phyloP scores from a whole-genome alignment of 2,329 filamentous ascomycete genomes.

The Fusarium denticulatum region DNA sequence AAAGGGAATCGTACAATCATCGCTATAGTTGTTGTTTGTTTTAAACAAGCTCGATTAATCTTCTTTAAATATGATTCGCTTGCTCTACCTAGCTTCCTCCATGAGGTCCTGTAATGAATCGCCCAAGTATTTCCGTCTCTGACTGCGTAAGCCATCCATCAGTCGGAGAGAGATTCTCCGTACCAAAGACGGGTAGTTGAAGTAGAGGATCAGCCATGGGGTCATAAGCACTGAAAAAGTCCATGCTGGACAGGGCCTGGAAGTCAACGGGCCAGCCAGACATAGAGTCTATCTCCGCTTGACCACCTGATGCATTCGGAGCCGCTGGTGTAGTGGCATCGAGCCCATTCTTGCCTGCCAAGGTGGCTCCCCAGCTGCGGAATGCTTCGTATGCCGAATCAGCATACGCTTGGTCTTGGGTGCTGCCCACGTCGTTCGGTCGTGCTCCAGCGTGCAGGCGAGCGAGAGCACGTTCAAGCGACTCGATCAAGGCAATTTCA shows the following conservation, averaged over 20 bases:
- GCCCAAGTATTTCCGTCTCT: background rate
- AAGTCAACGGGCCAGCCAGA: background rate
- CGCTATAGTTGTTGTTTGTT: background rate
- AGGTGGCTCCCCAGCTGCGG: background rate
- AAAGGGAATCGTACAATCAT: background rate
- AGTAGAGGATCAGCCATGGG: background rate
- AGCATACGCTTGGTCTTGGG: background rate
- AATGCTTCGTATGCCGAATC: slow-evolving; percentile 1
- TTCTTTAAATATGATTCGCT: too few relatives aligned
- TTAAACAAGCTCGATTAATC: background rate
- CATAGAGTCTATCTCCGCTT: background rate
- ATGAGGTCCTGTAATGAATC: background rate
- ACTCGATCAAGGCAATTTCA: slow-evolving; percentile 1
- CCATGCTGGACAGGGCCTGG: background rate
- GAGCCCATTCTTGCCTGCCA: background rate
- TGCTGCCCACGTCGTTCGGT: background rate
- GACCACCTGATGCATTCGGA: background rate
- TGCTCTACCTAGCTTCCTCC: background rate
- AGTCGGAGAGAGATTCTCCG: background rate
- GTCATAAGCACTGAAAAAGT: slow-evolving; percentile 7
- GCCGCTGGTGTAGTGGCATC: background rate
- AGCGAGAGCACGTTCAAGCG: background rate
- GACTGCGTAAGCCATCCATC: background rate
- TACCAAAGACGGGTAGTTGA: background rate
- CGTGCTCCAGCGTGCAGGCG: background rate